A percentile compares a stretch with the other conserved stretches of the same genome.
phyloP scores from a whole-genome alignment of 2,329 filamentous ascomycete species.

The Aspergillus phoenicis region DNA sequence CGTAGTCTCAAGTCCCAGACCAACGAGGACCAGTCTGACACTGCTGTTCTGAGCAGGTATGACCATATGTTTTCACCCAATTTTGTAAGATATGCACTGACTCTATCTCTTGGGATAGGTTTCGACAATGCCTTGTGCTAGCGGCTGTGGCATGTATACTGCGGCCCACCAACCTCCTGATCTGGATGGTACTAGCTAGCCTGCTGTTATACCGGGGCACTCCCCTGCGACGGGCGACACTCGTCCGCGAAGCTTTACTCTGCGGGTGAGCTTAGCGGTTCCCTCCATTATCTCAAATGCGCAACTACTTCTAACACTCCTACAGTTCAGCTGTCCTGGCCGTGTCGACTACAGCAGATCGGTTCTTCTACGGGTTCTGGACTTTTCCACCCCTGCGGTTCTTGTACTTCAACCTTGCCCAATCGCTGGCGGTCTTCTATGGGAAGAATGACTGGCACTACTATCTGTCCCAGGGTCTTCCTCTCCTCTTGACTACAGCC shows the following conservation, averaged over 20 bases:
- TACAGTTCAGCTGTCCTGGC: conserved; percentile 56
- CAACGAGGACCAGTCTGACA: conserved; percentile 4
- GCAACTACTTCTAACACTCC: conserved; percentile 10
- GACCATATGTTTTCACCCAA: conserved; percentile 1
- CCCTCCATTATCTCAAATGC: conserved; percentile 7
- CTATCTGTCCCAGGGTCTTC: conserved; percentile 86
- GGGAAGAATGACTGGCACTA: conserved; percentile 90
- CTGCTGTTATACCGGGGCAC: conserved; percentile 53
- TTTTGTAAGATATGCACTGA: neutral
- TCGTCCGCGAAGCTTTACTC: conserved; percentile 65
- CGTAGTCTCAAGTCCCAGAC: neutral
- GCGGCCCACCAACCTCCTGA: conserved; percentile 83
- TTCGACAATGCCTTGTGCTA: conserved; percentile 68
- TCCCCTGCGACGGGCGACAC: conserved; percentile 49
- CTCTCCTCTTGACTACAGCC: conserved; percentile 79
- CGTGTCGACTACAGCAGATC: conserved; percentile 69
- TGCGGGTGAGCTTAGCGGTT: conserved; percentile 51
- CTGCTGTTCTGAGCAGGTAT: conserved; percentile 30
- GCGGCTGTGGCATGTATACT: conserved; percentile 83
- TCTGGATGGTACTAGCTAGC: conserved; percentile 73
- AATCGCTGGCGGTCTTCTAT: conserved; percentile 89
- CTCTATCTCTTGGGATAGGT: conserved; percentile 38
- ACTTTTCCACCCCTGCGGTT: conserved; percentile 86
- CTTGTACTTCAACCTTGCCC: conserved; percentile 85
- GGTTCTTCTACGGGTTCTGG: conserved; percentile 79